A percentile compares a stretch with the other conserved stretches of the same genome.
phyloP scores from a whole-genome alignment of 371 early-diverging fungal species.

The Apophysomyces variabilis region DNA sequence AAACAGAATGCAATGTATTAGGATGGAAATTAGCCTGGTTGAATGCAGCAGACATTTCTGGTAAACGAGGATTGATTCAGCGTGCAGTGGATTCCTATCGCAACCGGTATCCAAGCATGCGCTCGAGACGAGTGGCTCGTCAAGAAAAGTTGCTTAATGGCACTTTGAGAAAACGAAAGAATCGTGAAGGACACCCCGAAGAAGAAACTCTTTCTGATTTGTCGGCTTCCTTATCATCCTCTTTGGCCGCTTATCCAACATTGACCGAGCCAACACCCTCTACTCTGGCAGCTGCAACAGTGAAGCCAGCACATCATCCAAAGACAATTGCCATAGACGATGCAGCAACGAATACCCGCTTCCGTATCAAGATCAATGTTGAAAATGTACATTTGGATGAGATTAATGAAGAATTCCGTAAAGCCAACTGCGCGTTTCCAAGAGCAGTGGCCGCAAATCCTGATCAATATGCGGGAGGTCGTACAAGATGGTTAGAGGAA shows the following conservation, averaged over 20 bases:
- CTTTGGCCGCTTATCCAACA: conserved; percentile 16
- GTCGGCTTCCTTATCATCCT: conserved; percentile 8
- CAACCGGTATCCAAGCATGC: conserved; percentile 81
- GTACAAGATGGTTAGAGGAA: conserved; percentile 39
- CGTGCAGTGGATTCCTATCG: conserved; percentile 95
- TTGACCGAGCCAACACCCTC: conserved; percentile 7
- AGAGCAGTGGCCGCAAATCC: conserved; percentile 29
- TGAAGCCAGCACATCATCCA: conserved; percentile 46
- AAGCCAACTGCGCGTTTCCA: conserved; percentile 48
- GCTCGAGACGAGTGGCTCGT: conserved; percentile 83
- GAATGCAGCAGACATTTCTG: conserved; percentile 85
- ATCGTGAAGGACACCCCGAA: conserved; percentile 35
- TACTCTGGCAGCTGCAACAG: conserved; percentile 29
- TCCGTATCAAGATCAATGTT: conserved; percentile 46
- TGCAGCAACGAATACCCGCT: conserved; percentile 29
- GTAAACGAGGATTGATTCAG: conserved; percentile 92
- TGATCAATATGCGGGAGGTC: conserved; percentile 33
- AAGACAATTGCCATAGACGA: conserved; percentile 50
- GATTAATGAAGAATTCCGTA: conserved; percentile 43
- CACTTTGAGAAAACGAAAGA: conserved; percentile 46
- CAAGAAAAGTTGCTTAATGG: conserved; percentile 75
- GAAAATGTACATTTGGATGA: conserved; percentile 43
- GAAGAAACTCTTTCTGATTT: conserved; percentile 25
- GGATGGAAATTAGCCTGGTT: conserved; percentile 93
- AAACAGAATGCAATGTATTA: conserved; percentile 88